Base-by-base conservation (phyloP, 208 protist genomes). In the Crithidia bombi region DNA sequence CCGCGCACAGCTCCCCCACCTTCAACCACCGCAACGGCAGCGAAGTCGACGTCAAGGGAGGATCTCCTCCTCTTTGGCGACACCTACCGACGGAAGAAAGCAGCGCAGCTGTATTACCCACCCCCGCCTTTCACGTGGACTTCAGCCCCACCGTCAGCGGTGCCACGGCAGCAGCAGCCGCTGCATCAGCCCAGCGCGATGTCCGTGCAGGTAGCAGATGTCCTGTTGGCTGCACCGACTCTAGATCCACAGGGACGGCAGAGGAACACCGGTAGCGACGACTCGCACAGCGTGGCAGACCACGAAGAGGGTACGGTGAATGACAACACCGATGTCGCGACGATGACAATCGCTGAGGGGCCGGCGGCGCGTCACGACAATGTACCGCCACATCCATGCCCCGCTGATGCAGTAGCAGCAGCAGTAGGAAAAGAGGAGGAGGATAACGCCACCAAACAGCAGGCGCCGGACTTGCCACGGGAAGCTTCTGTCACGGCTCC, bases 81-180 rank as follows among this genome's bases (percentile, higher is more conserved):
- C 58, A 36, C 41, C 59, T 36, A 68, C 43, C 41, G 44, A 17
- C 49, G 66, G 14, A 66, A 64, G 44, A 63, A 70, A 26, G 32
- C 39, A 2, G 58, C 65, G 25, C 67, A 59, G 51, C 62, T 69
- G 0, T 54, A 43, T 10, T 65, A 59, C 32, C 59, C 73, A 33
- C 44, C 33, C 2, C 50, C 59, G 49, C 30, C 35, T 12, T 21
- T 14, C 4, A 21, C 35, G 55, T 43, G 32, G 54, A 28, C 25
- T 14, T 51, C 17, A 7, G 26, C 58, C 3, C 10, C 33, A 30
- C 33, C 35, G 5, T 5, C 44, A 50, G 23, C 17, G 52, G 35
- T 41, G 25, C 28, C 28, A 54, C n/a, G 19, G 12, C 55, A 62
- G 26, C 59, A 39, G 59, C 59, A 62, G 55, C n/a, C n/a, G n/a